These are phyloP conservation scores for Apiotrichum sp. DNA, from an alignment of 1,284 basidiomycete species.

Conservation along the genomic window DNA sequence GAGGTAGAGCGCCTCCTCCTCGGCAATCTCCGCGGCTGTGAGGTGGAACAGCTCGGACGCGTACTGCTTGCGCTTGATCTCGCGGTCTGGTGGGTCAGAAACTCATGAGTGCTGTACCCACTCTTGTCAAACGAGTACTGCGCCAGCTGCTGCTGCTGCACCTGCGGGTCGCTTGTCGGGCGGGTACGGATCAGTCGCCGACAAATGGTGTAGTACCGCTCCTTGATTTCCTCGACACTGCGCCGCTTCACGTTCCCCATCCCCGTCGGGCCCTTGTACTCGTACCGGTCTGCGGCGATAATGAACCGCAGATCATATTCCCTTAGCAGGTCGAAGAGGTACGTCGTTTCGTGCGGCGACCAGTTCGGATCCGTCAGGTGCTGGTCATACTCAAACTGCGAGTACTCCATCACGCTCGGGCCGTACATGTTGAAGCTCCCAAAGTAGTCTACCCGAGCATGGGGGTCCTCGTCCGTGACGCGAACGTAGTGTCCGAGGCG, in stretches of 20 bases:
- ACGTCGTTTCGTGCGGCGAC: constrained; percentile 92
- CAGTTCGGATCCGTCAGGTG: constrained; percentile 75
- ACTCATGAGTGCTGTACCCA: constrained; percentile 28
- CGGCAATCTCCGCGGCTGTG: constrained; percentile 80
- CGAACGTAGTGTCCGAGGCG: constrained; percentile 39
- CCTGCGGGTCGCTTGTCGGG: constrained; percentile 67
- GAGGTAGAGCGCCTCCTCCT: constrained; percentile 93
- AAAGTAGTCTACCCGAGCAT: constrained; percentile 37
- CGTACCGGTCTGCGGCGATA: constrained; percentile 84
- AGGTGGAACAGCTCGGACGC: constrained; percentile 77
- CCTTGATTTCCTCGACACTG: constrained; percentile 85
- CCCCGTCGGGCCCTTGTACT: constrained; percentile 48
- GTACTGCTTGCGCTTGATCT: constrained; percentile 83
- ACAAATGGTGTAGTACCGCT: constrained; percentile 88
- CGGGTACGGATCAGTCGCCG: constrained; percentile 77
- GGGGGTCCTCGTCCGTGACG: constrained; percentile 29
- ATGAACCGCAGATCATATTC: constrained; percentile 88
- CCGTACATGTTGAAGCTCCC: constrained; percentile 36
- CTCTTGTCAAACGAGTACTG: constrained; percentile 80
- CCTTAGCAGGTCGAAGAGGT: constrained; percentile 74
- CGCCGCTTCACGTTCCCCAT: constrained; percentile 47
- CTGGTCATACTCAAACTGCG: constrained; percentile 81
- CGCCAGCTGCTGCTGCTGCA: constrained; percentile 61
- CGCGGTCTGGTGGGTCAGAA: constrained; percentile 59
- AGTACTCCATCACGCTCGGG: constrained; percentile 69